Percentiles rank a stretch among this genome's conserved stretches.
Conservation (phyloP, 768 basidiomycete genomes). For the Lentinus tigrinus region DNA sequence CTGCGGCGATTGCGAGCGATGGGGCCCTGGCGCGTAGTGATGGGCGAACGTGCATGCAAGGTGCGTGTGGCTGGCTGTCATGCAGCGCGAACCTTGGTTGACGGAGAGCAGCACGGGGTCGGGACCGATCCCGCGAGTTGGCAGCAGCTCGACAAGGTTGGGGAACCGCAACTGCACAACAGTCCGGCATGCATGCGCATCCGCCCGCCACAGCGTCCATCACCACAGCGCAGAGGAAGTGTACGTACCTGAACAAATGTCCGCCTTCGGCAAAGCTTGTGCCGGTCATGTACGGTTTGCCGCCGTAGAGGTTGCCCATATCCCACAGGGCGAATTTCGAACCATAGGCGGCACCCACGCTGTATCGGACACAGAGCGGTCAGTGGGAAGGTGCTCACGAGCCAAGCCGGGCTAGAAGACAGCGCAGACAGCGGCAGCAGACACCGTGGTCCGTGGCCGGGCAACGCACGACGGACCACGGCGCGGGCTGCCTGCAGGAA, state of each 20-base stretch:
- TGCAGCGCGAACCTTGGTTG: not conserved
- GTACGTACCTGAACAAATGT: constrained; percentile 60
- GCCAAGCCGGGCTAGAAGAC: not conserved
- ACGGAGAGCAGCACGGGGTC: not conserved
- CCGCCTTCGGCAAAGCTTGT: constrained; percentile 66
- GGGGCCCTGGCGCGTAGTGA: no score
- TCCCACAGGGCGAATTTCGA: constrained; percentile 79
- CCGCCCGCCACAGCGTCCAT: no score
- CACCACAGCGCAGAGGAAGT: no score
- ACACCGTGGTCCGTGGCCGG: no score
- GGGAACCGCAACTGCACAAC: no score
- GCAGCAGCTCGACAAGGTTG: no score
- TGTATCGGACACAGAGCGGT: constrained; percentile 26
- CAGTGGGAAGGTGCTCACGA: not conserved
- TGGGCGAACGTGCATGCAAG: not conserved
- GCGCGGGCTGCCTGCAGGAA: no score
- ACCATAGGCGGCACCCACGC: constrained; percentile 75
- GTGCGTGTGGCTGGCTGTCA: no score
- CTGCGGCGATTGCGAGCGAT: not conserved
- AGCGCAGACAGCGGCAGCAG: not conserved
- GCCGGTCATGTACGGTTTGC: constrained; percentile 65
- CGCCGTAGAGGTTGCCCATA: constrained; percentile 66
- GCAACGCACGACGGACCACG: not conserved
- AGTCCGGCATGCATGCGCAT: no score
- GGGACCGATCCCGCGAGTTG: no score